Evolutionary conservation across 1,284 basidiomycete species (phyloP).

Genomic region (Ganoderma resinaceum): DNA sequence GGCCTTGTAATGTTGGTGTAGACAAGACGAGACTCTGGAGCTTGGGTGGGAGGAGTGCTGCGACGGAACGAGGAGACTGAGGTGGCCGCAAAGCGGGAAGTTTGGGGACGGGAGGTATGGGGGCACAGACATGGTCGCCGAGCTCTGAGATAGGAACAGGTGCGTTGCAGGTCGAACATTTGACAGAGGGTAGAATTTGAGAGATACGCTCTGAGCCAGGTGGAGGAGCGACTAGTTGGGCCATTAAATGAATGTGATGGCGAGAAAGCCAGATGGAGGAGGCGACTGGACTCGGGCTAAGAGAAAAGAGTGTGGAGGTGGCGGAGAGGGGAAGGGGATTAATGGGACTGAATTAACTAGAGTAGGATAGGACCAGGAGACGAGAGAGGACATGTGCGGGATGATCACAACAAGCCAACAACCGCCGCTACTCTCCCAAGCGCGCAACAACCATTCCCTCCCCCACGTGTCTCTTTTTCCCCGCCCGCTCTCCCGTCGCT

Average conservation of each 20-base stretch:
- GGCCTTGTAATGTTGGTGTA: constrained; percentile 29
- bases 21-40: constrained; percentile 38
- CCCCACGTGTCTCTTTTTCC: constrained; percentile 18
- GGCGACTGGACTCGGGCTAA: constrained; percentile 13
- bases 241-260: constrained; percentile 45
- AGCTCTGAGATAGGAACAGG: constrained; percentile 75
- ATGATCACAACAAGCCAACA: constrained; percentile 26
- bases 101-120: constrained; percentile 52
- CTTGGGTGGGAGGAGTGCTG: constrained; percentile 38
- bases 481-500: neutral
- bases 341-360: constrained; percentile 12
- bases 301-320: constrained; percentile 8
- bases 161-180: constrained; percentile 78
- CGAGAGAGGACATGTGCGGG: constrained; percentile 20
- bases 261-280: constrained; percentile 25
- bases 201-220: constrained; percentile 58
- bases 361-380: constrained; percentile 16
- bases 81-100: constrained; percentile 38
- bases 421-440: constrained; percentile 14
- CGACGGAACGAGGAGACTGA: constrained; percentile 44
- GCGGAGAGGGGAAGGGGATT: constrained; percentile 22
- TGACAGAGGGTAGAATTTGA: constrained; percentile 82
- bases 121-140: constrained; percentile 75
- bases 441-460: constrained; percentile 23
- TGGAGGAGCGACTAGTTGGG: constrained; percentile 47